phyloP scores from a whole-genome alignment of 2,329 filamentous ascomycete genomes.

The Claviceps sp. region DNA sequence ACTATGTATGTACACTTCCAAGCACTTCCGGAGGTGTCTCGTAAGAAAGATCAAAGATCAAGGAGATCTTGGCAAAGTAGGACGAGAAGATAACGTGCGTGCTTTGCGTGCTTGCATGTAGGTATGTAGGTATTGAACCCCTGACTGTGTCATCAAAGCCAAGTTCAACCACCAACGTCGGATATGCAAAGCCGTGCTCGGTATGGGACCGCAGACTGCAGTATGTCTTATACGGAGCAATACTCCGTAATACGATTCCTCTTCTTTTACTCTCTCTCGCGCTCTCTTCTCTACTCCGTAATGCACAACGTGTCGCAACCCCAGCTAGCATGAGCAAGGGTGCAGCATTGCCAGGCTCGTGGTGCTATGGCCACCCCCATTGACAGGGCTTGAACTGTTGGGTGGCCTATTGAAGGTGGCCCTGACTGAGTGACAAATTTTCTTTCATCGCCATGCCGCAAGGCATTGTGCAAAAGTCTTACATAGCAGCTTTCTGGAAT shows the following conservation, averaged over 20 bases:
- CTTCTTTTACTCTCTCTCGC: background rate
- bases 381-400: conserved; percentile 9
- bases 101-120: background rate
- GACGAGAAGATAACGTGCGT: background rate
- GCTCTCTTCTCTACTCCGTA: background rate
- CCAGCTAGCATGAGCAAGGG: conserved; percentile 9
- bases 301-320: conserved; percentile 3
- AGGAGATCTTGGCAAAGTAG: background rate
- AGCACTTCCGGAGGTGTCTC: conserved; percentile 2
- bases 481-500: background rate
- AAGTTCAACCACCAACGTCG: conserved; percentile 1
- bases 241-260: background rate
- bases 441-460: conserved; percentile 2
- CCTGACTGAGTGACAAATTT: conserved; percentile 7
- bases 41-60: background rate
- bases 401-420: conserved; percentile 7
- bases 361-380: conserved; percentile 9
- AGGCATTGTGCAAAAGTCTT: background rate
- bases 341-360: conserved; percentile 9
- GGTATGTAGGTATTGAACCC: background rate
- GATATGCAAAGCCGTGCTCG: background rate
- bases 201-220: background rate
- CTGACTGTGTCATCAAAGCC: background rate
- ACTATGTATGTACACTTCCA: background rate
- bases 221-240: background rate